These are phyloP conservation scores for Imleria badia DNA, from an alignment of 768 basidiomycete genomes.

Conservation along the genomic window DNA sequence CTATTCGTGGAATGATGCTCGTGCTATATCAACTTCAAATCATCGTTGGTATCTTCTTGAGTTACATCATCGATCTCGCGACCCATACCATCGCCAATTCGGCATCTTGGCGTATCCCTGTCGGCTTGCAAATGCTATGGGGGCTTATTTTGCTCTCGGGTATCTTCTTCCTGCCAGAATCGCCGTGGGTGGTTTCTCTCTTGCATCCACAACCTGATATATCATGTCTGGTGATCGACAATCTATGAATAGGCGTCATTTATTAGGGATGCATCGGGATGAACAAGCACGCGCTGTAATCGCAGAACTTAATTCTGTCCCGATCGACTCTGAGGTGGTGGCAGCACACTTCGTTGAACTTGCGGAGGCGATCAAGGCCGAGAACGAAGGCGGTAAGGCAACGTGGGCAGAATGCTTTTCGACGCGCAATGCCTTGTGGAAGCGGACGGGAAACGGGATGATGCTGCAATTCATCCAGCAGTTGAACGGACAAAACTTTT, in stretches of 20 bases:
- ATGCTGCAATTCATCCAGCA: conserved; percentile 19
- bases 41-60: conserved; percentile 67
- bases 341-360: conserved; percentile 13
- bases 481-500: conserved; percentile 18
- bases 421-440: conserved; percentile 16
- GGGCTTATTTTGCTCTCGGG: conserved; percentile 13
- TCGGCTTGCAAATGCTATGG: conserved; percentile 15
- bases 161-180: conserved; percentile 15
- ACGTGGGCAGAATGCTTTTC: conserved; percentile 18
- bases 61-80: conserved; percentile 57
- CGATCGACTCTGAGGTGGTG: conserved; percentile 12
- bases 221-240: neutral
- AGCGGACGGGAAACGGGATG: conserved; percentile 17
- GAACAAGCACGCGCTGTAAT: conserved; percentile 14
- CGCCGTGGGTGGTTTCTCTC: conserved; percentile 4
- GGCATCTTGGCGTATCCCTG: conserved; percentile 15
- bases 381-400: conserved; percentile 16
- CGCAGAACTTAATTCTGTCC: conserved; percentile 14
- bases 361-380: conserved; percentile 14
- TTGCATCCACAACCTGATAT: neutral
- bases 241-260: conserved; percentile 7
- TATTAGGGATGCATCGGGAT: neutral
- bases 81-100: conserved; percentile 13
- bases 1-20: conserved; percentile 67
- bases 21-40: conserved; percentile 79